Conservation (phyloP, 805 yeast species). For the Pichia deserticola region DNA sequence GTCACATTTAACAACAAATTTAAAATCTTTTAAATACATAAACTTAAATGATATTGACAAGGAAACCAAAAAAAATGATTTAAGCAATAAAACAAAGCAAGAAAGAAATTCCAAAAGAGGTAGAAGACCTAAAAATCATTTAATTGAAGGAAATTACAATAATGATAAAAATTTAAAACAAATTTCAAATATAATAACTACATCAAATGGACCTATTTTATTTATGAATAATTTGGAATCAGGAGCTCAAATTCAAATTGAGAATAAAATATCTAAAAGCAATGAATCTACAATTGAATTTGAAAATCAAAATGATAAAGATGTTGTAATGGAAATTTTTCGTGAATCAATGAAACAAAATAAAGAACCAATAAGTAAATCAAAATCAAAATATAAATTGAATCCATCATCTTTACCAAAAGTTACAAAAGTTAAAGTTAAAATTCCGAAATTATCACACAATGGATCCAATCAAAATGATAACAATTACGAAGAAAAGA, state of each 20-base stretch:
- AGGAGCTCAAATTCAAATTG: not conserved
- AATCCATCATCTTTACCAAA: not conserved
- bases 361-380: not conserved
- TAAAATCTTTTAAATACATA: too few species aligned
- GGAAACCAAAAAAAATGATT: not conserved
- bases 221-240: not conserved
- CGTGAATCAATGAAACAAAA: slow-evolving; percentile 5
- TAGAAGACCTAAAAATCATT: too few species aligned
- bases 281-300: not conserved
- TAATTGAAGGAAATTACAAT: too few species aligned
- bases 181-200: too few species aligned
- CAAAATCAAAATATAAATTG: not conserved
- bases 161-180: too few species aligned
- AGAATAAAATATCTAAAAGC: too few species aligned
- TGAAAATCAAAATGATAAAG: not conserved
- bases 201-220: too few species aligned
- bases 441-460: not conserved
- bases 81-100: too few species aligned
- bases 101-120: too few species aligned
- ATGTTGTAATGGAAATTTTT: slow-evolving; percentile 2
- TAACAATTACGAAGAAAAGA: slow-evolving; percentile 2
- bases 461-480: not conserved
- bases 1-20: too few species aligned
- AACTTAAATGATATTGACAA: too few species aligned
- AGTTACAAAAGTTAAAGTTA: slow-evolving; percentile 1